Evolutionary conservation across 2,329 filamentous ascomycete species (phyloP).

Genomic region (Pseudogymnoascus destructans): DNA sequence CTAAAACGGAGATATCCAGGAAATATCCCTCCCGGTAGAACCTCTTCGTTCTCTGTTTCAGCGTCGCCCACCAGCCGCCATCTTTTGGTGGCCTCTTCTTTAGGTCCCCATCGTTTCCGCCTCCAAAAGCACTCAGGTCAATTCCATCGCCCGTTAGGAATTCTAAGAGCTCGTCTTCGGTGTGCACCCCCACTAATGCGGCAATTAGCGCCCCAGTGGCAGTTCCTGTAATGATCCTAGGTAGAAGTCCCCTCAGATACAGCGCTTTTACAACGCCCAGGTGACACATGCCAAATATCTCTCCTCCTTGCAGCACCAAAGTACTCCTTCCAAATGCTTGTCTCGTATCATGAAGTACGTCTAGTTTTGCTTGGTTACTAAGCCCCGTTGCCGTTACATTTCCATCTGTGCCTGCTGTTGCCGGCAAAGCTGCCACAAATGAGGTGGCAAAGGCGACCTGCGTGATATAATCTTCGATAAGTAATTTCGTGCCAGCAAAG

Average conservation of each 20-base stretch:
- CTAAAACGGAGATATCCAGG: slow-evolving; percentile 67
- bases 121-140: slow-evolving; percentile 65
- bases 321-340: slow-evolving; percentile 81
- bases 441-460: slow-evolving; percentile 71
- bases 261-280: slow-evolving; percentile 82
- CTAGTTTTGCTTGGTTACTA: slow-evolving; percentile 49
- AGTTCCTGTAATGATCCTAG: slow-evolving; percentile 82
- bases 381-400: slow-evolving; percentile 33
- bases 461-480: slow-evolving; percentile 84
- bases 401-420: slow-evolving; percentile 33
- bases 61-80: slow-evolving; percentile 37
- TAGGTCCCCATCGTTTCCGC: slow-evolving; percentile 29
- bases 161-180: slow-evolving; percentile 66
- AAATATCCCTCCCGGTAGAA: slow-evolving; percentile 71
- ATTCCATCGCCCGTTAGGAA: slow-evolving; percentile 71
- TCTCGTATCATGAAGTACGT: slow-evolving; percentile 74
- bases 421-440: slow-evolving; percentile 57
- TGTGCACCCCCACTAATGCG: slow-evolving; percentile 75
- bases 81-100: slow-evolving; percentile 15
- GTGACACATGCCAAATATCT: slow-evolving; percentile 84
- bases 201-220: slow-evolving; percentile 84
- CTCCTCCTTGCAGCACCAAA: slow-evolving; percentile 76
- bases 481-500: slow-evolving; percentile 75
- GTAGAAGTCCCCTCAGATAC: slow-evolving; percentile 65
- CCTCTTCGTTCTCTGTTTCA: slow-evolving; percentile 52